Evolutionary conservation across 495 filamentous ascomycete genomes (phyloP), one percentile per base, ranked within the genome.

Genomic region (Jackrogersella multiformis): DNA sequence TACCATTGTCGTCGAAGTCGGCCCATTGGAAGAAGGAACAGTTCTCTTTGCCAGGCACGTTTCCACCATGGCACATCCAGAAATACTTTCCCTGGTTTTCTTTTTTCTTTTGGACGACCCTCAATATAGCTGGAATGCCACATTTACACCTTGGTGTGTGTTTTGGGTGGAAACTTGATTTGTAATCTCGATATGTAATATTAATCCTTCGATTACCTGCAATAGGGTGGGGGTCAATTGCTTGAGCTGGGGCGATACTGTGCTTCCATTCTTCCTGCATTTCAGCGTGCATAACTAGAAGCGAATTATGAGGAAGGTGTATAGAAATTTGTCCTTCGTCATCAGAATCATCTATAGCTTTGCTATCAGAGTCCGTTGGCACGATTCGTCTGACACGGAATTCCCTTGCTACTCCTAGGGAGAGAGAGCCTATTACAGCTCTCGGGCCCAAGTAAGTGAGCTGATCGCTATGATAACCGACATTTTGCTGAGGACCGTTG

Each of bases 281-380:
- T 61, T 95, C 92, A 0, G 94, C 92, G 73, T 97, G 92, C 95
- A 99, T 99, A 4, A 97, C 79, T 0, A 99, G 79, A 1, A 99
- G 83, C 0, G 91, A 94, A 73, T 97, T 98, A 77, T 99, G 95
- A 1, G 93, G 94, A 0, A 98, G 86, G 73, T 95, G 92, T 55
- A 99, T 92, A 3, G 92, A 85, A 39, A 98, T 94, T 66, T 96
- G 93, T 4, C 94, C 94, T 68, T 91, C 87, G 4, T 80, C 80
- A 65, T 92, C 85, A 15, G 85, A 77, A 16, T 82, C 77, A 9
- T 77, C 73, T 32, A 73, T 71, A 68, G 67, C n/a, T n/a, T n/a
- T 68, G 61, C 70, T 48, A 15, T 77, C 71, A 16, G 66, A 53
- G 39, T 67, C 73, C 55, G 81, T 84, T 7, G 90, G 83, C 13